phyloP scores from a whole-genome alignment of 176 grass and related monocot genomes.

The Echinochloa phyllopogon region DNA sequence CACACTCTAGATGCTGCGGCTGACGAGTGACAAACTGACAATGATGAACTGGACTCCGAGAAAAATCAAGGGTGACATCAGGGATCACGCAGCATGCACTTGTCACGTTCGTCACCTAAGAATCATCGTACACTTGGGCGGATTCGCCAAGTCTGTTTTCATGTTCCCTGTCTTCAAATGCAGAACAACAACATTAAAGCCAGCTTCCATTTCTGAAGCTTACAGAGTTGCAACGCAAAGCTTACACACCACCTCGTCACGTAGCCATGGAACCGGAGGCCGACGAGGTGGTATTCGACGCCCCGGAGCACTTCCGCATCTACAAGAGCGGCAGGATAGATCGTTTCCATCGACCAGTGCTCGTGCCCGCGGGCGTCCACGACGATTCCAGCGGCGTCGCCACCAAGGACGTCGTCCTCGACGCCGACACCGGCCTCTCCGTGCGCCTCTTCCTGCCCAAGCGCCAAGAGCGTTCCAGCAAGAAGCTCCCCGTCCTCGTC shows the following conservation, averaged over 20 bases:
- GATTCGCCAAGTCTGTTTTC: background rate
- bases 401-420: slow-evolving; percentile 72
- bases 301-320: slow-evolving; percentile 38
- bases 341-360: background rate
- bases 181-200: background rate
- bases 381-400: slow-evolving; percentile 53
- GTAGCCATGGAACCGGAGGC: background rate
- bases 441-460: slow-evolving; percentile 65
- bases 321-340: slow-evolving; percentile 41
- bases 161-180: background rate
- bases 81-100: background rate
- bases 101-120: slow-evolving; percentile 3
- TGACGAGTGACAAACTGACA: no score
- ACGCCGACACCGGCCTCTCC: slow-evolving; percentile 45
- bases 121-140: background rate
- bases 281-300: slow-evolving; percentile 43
- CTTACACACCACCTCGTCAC: background rate
- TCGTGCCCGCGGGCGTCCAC: slow-evolving; percentile 5
- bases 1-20: no score
- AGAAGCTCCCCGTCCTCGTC: slow-evolving; percentile 55
- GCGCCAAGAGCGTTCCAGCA: background rate
- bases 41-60: background rate
- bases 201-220: background rate
- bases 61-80: background rate
- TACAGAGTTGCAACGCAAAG: background rate